Base-by-base conservation (phyloP, 1,139 yeast genomes). In the Debaryomyces fabryi region DNA sequence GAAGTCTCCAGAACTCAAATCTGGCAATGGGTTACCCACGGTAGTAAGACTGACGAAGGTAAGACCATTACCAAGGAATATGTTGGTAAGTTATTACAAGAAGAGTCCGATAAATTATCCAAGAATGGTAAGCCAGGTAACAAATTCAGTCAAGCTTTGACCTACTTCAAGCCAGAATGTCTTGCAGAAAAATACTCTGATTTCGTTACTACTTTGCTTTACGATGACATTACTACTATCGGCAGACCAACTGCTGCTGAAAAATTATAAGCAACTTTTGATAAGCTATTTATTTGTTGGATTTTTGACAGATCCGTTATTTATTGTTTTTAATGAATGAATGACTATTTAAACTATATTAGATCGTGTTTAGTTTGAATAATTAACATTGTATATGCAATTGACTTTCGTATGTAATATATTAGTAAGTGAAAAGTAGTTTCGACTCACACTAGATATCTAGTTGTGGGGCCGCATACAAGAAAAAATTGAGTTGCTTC, bases 1-100 rank as follows among this genome's bases (percentile, higher is more conserved):
- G 95, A 87, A 68, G 93, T 87, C 36, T 86, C 92, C 30, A 83
- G 95, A 67, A 81, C 89, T 36, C 91, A 86, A 70, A 78, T 87
- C 59, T 84, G 88, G 82, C 92, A 87, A 68, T 87, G 93, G 93
- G 90, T 86, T 53, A 83, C 83, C 56, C 93, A 87, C 65, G 85
- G 85, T 49, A 83, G 82, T 47, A 70, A 68, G 56, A 85, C 92
- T 45, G 81, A 79, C 55, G 76, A 78, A 55, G 86, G 87, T 58
- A 77, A 72, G 49, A 72, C 68, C 48, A 76, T 87, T 52, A 79
- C 86, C 58, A 78, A 82, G 61, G 81, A 77, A 42, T 84, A 81
- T 60, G 82, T 85, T 40, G 60, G 72, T 45, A 66, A 69, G 57
- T 72, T 86, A 51, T 80, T 87, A 62, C 69, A 74, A 43, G 89